Base-by-base conservation (phyloP, 208 protist genomes). In the Wallacemonas sp. region DNA sequence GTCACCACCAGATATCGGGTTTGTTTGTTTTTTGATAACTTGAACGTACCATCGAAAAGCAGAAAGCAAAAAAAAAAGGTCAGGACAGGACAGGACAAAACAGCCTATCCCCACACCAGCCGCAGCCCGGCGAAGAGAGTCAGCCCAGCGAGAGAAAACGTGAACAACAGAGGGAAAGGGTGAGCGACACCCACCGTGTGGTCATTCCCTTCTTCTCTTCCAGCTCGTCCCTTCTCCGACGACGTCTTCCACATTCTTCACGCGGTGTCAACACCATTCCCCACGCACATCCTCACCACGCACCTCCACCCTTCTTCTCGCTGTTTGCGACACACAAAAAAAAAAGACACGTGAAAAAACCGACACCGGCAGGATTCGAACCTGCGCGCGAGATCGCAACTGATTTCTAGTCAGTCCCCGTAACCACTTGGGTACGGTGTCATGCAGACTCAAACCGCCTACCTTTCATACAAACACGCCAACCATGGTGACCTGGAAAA, bases 281-380 rank as follows among this genome's bases (percentile, higher is more conserved):
- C n/a, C n/a, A n/a, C n/a, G n/a, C n/a, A n/a, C n/a, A n/a, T 19
- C 42, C 6, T 19, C 42, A 33, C 9, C 21, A 34, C 22, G 27
- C 26, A 8, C n/a, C 51, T 4, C 9, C 21, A 42, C n/a, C 3
- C 30, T 19, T 39, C 51, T 4, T 58, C 41, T 39, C 0, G n/a
- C 51, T 3, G n/a, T 6, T 4, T 34, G 33, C 17, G 15, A 17
- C 22, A 1, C 14, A 3, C 5, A 58, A 42, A 6, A 58, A 41
- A 38, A 24, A 31, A 6, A n/a, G 28, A 3, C 6, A 6, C 8
- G 14, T 14, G 53, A 61, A 77, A 82, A 82, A 82, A 60, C 27
- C 77, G 77, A 76, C 71, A 76, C 67, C 74, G 77, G 79, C 79
- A 85, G 79, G 79, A 75, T 85, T 85, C 79, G 79, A 85, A 85